These are phyloP conservation scores for Lolium multiflorum DNA, from an alignment of 176 grass and related monocot genomes.

Conservation along the genomic window DNA sequence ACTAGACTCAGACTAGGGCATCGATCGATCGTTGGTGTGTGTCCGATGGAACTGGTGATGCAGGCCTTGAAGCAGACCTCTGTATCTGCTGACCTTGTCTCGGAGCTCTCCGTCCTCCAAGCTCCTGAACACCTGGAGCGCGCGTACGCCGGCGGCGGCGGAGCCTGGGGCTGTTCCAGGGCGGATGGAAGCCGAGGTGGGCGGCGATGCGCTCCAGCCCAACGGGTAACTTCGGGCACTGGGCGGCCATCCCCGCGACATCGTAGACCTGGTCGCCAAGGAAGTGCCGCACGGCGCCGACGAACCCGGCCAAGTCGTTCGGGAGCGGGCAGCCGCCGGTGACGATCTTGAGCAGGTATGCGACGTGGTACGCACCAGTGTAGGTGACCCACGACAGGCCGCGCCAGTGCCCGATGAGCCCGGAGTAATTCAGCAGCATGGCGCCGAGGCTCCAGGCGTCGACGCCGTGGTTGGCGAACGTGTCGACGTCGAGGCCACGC, in stretches of 20 bases:
- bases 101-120: neutral
- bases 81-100: too few species aligned
- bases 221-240: neutral
- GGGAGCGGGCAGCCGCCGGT: neutral
- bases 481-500: neutral
- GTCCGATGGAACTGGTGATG: too few species aligned
- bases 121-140: neutral
- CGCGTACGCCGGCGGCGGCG: neutral
- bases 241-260: neutral
- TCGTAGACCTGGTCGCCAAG: neutral
- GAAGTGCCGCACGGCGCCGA: neutral
- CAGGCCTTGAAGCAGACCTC: too few species aligned
- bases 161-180: neutral
- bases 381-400: slow-evolving; percentile 17
- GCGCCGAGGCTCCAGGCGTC: neutral
- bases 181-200: too few species aligned
- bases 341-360: neutral
- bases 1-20: too few species aligned
- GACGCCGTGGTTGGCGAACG: slow-evolving; percentile 8
- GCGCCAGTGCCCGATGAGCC: neutral
- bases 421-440: neutral
- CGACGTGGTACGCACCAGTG: slow-evolving; percentile 8
- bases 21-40: neutral
- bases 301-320: neutral
- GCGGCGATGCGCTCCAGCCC: neutral